Percentiles rank a stretch among this genome's conserved stretches.
phyloP scores from a whole-genome alignment of 2,329 filamentous ascomycete genomes.

The Ophiostoma triangulosporum region DNA sequence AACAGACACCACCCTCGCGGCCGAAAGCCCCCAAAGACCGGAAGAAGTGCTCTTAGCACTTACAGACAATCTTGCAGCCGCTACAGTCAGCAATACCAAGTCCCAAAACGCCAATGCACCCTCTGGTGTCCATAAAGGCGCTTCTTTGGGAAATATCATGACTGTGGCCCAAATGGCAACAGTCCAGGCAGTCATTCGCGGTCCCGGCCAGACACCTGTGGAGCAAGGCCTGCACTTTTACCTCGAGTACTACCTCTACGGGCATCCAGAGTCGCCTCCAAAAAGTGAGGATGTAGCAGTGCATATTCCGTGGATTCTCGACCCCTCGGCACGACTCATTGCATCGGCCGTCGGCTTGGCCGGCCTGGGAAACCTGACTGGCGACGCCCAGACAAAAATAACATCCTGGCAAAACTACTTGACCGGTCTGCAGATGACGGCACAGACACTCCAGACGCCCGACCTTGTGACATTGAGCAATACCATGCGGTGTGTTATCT shows the following conservation, averaged over 20 bases:
- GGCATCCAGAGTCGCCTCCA: constrained; percentile 36
- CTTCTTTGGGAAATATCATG: background rate
- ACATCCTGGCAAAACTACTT: constrained; percentile 40
- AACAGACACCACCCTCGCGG: background rate
- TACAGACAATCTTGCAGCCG: background rate
- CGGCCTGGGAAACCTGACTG: constrained; percentile 39
- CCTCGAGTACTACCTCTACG: constrained; percentile 35
- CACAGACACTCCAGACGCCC: constrained; percentile 25
- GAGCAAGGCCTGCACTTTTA: constrained; percentile 39
- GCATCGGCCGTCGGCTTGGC: constrained; percentile 46
- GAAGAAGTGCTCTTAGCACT: background rate
- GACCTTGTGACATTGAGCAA: constrained; percentile 26
- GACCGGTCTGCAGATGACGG: constrained; percentile 35
- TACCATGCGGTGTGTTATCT: constrained; percentile 38
- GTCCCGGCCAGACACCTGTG: constrained; percentile 28
- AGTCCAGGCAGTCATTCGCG: constrained; percentile 17
- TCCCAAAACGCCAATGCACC: background rate
- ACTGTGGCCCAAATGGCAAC: background rate
- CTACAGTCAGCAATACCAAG: background rate
- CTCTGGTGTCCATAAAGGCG: background rate
- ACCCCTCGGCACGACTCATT: constrained; percentile 30
- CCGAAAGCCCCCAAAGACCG: background rate
- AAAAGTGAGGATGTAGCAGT: constrained; percentile 23
- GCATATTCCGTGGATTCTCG: constrained; percentile 22
- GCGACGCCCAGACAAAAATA: constrained; percentile 30